Evolutionary conservation across 2,329 filamentous ascomycete species (phyloP).

Genomic region (Hirsutella thompsonii): DNA sequence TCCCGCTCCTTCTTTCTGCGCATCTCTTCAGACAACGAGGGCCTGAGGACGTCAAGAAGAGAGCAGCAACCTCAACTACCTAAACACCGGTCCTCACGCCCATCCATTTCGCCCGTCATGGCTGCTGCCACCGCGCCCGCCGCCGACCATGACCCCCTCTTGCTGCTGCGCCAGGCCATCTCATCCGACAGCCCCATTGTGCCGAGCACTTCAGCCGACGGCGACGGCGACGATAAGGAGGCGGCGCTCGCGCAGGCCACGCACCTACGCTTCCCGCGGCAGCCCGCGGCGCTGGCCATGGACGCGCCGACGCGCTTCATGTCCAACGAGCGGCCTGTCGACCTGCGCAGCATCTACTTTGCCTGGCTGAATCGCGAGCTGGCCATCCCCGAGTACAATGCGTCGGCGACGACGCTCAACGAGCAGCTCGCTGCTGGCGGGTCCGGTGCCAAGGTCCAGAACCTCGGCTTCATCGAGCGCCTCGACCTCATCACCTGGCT

Average conservation of each 20-base stretch:
- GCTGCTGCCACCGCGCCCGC: constrained; percentile 50
- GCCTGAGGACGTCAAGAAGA: too few relatives aligned
- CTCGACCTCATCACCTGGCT: constrained; percentile 89
- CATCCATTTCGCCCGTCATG: constrained; percentile 6
- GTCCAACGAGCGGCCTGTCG: constrained; percentile 61
- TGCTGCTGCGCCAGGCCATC: constrained; percentile 75
- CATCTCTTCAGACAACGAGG: too few relatives aligned
- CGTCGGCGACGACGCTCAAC: constrained; percentile 68
- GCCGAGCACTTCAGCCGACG: constrained; percentile 59
- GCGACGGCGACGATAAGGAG: constrained; percentile 43
- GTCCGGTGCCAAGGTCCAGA: constrained; percentile 60
- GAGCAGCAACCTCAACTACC: too few relatives aligned
- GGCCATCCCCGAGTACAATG: constrained; percentile 82
- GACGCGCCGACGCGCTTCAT: constrained; percentile 73
- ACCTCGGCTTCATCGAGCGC: constrained; percentile 81
- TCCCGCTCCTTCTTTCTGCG: too few relatives aligned
- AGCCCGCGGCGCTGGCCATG: constrained; percentile 52
- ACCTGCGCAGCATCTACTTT: constrained; percentile 91
- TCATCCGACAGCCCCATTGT: constrained; percentile 55
- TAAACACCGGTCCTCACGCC: too few relatives aligned
- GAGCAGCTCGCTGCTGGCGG: constrained; percentile 55
- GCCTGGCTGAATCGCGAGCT: constrained; percentile 90
- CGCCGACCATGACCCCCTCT: constrained; percentile 60
- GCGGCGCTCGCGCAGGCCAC: constrained; percentile 62
- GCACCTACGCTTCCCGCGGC: constrained; percentile 60